Percentiles rank a stretch among this genome's conserved stretches.
Evolutionary conservation across 352 stramenopile genomes (phyloP).

Genomic region (Pythium myriotylum): DNA sequence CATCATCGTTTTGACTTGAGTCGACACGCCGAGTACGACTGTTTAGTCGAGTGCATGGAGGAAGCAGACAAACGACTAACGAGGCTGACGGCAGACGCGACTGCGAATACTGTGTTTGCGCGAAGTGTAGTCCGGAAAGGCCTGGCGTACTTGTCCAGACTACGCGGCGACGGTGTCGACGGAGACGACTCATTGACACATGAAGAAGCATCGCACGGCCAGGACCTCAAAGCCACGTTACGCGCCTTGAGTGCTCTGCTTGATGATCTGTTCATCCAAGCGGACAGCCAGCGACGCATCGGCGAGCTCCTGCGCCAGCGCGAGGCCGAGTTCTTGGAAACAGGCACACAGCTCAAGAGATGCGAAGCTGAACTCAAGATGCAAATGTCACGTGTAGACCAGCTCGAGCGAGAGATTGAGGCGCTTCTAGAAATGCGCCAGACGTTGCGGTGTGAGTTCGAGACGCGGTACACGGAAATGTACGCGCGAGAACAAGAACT

Average conservation of each 20-base stretch:
- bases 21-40: too few species aligned
- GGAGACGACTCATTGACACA: too few species aligned
- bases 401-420: conserved; percentile 4
- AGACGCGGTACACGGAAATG: background rate
- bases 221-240: conserved; percentile 24
- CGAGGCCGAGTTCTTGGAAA: conserved; percentile 25
- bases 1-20: too few species aligned
- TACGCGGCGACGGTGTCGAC: too few species aligned
- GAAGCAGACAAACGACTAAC: too few species aligned
- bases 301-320: conserved; percentile 35
- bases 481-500: background rate
- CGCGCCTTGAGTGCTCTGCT: conserved; percentile 51
- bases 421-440: background rate
- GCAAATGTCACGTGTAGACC: background rate
- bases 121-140: too few species aligned
- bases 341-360: background rate
- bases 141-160: too few species aligned
- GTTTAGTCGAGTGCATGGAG: too few species aligned
- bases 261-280: conserved; percentile 52
- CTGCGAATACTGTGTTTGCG: too few species aligned
- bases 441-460: conserved; percentile 1
- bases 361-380: conserved; percentile 10
- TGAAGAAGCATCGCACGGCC: too few species aligned
- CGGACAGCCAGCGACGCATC: conserved; percentile 46
- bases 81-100: too few species aligned